Evolutionary conservation across 1,284 basidiomycete species (phyloP), one percentile per base, ranked within the genome.

Genomic region (Ceratobasidium sp.): DNA sequence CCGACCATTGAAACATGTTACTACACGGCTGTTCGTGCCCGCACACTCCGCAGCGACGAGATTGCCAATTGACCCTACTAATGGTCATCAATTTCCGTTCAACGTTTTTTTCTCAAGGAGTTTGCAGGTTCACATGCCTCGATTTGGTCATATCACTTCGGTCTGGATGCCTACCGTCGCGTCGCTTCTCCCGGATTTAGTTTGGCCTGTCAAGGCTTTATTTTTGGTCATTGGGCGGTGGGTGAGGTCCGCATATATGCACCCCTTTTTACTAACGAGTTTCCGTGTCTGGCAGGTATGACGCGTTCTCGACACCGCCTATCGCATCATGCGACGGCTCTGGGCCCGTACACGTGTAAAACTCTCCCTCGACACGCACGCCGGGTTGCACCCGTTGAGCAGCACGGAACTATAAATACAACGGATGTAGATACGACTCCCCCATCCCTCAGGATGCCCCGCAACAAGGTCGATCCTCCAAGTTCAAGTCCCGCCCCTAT

Each of bases 401-500:
- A 11, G 19, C 17, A 9, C 40, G 11, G 17, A 29, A 15, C 5
- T 65, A 65, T 65, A 65, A 5, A 9, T 22, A 37, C 29, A 25
- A 11, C 40, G 19, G 6, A 8, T 37, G 61, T 19, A 13, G 19
- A 13, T 5, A 61, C 59, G 25, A 7, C 9, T 65, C 19, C n/a
- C n/a, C 8, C 37, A 19, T 11, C 37, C 62, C 34, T 9, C 32
- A 13, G n/a, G 17, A 49, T 25, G n/a, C 40, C 7, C 17, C 37
- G n/a, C 17, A 7, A 29, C 62, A 40, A 40, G 17, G 19, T 29
- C 19, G n/a, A n/a, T 2, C 17, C 40, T 11, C 62, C 40, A 46
- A 65, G 62, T 29, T 66, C 64, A 3, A 66, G 64, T 49, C 64
- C 64, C 25, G 29, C 44, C 32, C 46, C 64, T 51, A 29, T 66